Conservation (phyloP, 495 filamentous ascomycete genomes). For the Trichoderma asperelloides region DNA sequence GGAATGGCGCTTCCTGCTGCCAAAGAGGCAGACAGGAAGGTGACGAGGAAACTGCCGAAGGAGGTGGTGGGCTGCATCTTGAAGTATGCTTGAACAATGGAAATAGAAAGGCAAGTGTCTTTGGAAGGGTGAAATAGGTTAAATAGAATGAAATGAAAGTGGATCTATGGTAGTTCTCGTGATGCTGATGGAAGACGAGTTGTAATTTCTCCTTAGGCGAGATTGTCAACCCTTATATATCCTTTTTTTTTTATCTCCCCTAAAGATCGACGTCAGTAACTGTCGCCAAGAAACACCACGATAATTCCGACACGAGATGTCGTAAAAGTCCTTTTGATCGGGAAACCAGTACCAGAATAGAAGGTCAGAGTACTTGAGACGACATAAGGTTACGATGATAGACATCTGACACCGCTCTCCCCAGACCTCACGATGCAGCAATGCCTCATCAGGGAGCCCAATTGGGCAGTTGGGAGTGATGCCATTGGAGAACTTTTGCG, state of each 20-base stretch:
- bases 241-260: too few species aligned
- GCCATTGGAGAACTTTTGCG: conserved; percentile 1
- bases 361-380: not conserved
- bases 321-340: not conserved
- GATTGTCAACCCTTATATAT: not conserved
- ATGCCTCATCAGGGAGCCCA: not conserved
- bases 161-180: not conserved
- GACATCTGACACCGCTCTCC: not conserved
- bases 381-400: not conserved
- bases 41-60: conserved; percentile 3
- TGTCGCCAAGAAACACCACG: not conserved
- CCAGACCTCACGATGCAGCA: not conserved
- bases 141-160: not conserved
- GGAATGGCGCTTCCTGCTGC: not conserved
- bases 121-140: not conserved
- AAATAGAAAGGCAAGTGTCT: not conserved
- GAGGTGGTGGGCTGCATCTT: not conserved
- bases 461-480: not conserved
- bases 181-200: not conserved
- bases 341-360: not conserved
- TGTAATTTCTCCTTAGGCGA: not conserved
- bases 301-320: not conserved
- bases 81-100: not conserved
- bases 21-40: not conserved
- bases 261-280: not conserved